phyloP scores from a whole-genome alignment of 1,284 basidiomycete species.

The Ganoderma lucidum region DNA sequence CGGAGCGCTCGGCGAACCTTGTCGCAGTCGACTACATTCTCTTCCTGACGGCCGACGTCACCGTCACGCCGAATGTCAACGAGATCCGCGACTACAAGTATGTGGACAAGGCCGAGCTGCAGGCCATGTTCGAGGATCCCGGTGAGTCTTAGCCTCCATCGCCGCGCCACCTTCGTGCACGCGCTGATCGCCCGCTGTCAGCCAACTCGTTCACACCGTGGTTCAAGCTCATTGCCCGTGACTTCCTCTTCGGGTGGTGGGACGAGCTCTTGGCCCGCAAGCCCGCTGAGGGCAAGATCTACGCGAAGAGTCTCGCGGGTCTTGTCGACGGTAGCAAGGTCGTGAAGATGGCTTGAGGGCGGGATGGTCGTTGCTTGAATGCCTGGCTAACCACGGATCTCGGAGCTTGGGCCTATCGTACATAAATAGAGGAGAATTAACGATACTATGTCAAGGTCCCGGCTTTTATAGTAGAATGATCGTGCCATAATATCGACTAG shows the following conservation, averaged over 20 bases:
- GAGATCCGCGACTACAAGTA: slow-evolving; percentile 95
- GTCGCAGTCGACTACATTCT: slow-evolving; percentile 97
- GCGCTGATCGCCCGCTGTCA: slow-evolving; percentile 41
- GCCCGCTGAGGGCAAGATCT: slow-evolving; percentile 63
- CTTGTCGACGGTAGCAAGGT: slow-evolving; percentile 80
- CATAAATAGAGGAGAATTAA: not conserved
- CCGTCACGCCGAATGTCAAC: slow-evolving; percentile 86
- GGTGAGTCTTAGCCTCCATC: slow-evolving; percentile 50
- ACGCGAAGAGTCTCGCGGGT: slow-evolving; percentile 72
- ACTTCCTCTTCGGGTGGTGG: slow-evolving; percentile 99
- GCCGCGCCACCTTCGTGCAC: slow-evolving; percentile 19
- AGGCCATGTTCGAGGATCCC: slow-evolving; percentile 88
- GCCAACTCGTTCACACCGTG: slow-evolving; percentile 95
- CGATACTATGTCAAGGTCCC: not conserved
- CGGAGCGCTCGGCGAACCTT: slow-evolving; percentile 13
- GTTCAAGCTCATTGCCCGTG: slow-evolving; percentile 98
- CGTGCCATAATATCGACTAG: not conserved
- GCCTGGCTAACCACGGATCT: not conserved
- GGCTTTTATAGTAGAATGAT: not conserved
- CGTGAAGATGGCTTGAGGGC: slow-evolving; percentile 71
- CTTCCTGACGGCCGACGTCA: slow-evolving; percentile 91
- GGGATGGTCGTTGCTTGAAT: not conserved
- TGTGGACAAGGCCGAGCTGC: slow-evolving; percentile 90
- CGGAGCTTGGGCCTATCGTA: slow-evolving; percentile 11
- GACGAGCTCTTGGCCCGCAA: slow-evolving; percentile 82